These are phyloP conservation scores for Candida chauliodis DNA, from an alignment of 805 yeast genomes.

Conservation along the genomic window DNA sequence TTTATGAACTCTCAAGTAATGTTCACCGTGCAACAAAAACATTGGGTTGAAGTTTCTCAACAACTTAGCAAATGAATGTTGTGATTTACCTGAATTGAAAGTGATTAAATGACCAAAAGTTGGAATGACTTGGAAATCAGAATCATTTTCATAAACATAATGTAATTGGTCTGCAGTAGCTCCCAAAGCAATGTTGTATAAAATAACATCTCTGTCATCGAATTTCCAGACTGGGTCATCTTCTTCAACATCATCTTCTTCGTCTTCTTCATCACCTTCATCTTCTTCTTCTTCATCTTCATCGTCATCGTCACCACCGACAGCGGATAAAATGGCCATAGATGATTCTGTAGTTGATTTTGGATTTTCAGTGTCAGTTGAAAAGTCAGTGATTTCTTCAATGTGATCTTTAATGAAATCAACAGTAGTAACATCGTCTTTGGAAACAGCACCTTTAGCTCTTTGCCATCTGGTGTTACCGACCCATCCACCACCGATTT, in stretches of 20 bases:
- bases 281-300: conserved; percentile 44
- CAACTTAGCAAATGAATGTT: conserved; percentile 53
- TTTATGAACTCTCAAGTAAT: conserved; percentile 71
- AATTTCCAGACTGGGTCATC: conserved; percentile 51
- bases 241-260: conserved; percentile 20
- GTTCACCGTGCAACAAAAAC: conserved; percentile 92
- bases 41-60: conserved; percentile 86
- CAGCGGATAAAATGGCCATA: conserved; percentile 69
- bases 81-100: conserved; percentile 59
- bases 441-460: conserved; percentile 75
- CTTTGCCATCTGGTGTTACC: conserved; percentile 95
- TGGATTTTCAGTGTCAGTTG: conserved; percentile 49
- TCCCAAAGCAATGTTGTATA: conserved; percentile 89
- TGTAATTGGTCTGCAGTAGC: conserved; percentile 73
- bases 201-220: conserved; percentile 66
- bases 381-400: conserved; percentile 63
- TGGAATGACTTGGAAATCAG: conserved; percentile 81
- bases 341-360: conserved; percentile 72
- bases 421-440: conserved; percentile 50
- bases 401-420: conserved; percentile 73
- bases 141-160: conserved; percentile 73
- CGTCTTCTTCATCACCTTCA: conserved; percentile 36
- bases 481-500: conserved; percentile 95
- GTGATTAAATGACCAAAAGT: conserved; percentile 88
- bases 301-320: conserved; percentile 49